Base-by-base conservation (phyloP, 306 rosid genomes). In the Biancaea sappan region DNA sequence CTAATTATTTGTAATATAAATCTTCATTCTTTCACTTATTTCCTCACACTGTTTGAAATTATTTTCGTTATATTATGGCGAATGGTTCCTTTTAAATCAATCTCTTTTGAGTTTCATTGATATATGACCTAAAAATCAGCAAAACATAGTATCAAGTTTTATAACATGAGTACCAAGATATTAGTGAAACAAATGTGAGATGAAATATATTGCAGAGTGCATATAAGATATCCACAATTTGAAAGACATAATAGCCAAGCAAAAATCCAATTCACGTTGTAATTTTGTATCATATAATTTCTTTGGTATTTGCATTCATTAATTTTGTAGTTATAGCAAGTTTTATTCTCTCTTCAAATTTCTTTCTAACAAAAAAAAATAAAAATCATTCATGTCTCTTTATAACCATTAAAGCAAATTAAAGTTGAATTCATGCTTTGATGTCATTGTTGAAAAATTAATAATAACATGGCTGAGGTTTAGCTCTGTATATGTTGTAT, bases 351-450 rank as follows among this genome's bases (percentile, higher is more conserved):
- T 41, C 32, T 14, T 22, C 2, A 41, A 29, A 26, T 0, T 22
- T 64, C 24, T 3, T 16, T 12, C 29, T 6, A 46, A 57, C 29
- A 57, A 44, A 56, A 37, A 31, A 77, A 57, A 66, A 56, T 22
- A 31, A 77, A 57, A 66, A 56, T 22, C 15, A 12, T 41, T 50
- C 57, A 21, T 12, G 8, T 63, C 16, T 51, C 5, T 50, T 37
- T 73, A 38, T 66, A 8, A 18, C 22, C 7, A 21, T n/a, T 19
- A 11, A 35, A 26, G 53, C 18, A 10, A 10, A 19, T 54, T 51
- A 51, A 29, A 47, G 19, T 68, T 47, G 46, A 34, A 22, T 48
- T 43, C 29, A 61, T 70, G 28, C 25, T 62, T 77, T 19, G n/a
- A 37, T 65, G 47, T 69, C 4, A 14, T 48, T 62, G 13, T 62